These are phyloP conservation scores for Microbotryomycetes sp. DNA, from an alignment of 1,284 basidiomycete species.

Conservation along the genomic window DNA sequence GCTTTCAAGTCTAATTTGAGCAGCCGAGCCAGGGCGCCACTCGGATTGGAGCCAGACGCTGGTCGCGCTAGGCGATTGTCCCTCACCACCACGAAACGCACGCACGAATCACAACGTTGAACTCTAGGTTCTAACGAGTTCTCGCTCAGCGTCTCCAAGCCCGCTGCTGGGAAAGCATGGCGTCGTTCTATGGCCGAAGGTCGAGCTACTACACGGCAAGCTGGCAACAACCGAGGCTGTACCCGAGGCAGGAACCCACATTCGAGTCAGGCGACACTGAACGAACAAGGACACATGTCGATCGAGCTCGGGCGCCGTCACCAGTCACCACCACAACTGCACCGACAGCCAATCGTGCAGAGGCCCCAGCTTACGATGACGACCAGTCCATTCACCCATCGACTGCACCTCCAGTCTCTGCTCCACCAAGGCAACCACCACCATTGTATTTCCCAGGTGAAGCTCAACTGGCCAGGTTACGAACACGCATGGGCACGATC, in stretches of 20 bases:
- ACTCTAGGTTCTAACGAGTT: not conserved
- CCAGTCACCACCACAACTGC: not conserved
- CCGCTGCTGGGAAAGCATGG: too few species aligned
- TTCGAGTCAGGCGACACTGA: constrained; percentile 7
- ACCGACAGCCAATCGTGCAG: not conserved
- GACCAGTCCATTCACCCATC: too few species aligned
- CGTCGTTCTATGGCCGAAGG: constrained; percentile 11
- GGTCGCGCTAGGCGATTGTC: not conserved
- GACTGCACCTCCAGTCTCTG: not conserved
- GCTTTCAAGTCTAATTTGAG: not conserved
- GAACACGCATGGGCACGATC: not conserved
- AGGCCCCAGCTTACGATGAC: not conserved
- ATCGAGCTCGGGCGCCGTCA: not conserved
- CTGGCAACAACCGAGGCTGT: constrained; percentile 25
- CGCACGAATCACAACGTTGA: not conserved
- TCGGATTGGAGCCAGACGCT: not conserved
- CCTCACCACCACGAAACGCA: not conserved
- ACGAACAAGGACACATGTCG: not conserved
- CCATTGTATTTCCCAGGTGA: constrained; percentile 23
- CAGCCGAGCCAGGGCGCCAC: not conserved
- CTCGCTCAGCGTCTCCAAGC: too few species aligned
- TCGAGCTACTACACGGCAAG: constrained; percentile 2
- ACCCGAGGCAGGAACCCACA: constrained; percentile 16
- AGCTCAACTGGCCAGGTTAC: constrained; percentile 4
- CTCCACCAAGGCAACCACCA: constrained; percentile 5